phyloP scores from a whole-genome alignment of 164 flowering plant genomes.

The Piper betle region DNA sequence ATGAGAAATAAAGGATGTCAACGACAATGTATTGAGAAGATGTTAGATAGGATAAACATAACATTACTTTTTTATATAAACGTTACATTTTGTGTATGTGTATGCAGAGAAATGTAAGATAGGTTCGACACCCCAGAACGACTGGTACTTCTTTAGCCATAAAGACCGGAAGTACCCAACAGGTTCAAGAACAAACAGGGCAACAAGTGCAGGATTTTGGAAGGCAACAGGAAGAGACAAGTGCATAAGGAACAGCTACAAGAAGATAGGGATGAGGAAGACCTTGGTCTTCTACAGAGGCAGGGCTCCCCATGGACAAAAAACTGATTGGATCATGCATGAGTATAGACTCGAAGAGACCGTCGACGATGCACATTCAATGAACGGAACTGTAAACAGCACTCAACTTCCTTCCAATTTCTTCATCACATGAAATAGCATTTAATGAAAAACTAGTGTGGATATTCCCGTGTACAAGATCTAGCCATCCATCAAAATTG shows the following conservation, averaged over 20 bases:
- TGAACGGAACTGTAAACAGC: slow-evolving; percentile 7
- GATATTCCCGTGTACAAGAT: background rate
- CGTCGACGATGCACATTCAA: slow-evolving; percentile 34
- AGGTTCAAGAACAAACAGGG: slow-evolving; percentile 87
- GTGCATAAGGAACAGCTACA: slow-evolving; percentile 70
- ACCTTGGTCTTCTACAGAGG: slow-evolving; percentile 90
- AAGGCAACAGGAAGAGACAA: slow-evolving; percentile 96
- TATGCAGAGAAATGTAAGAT: slow-evolving; percentile 67
- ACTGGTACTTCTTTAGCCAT: slow-evolving; percentile 98
- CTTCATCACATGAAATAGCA: background rate
- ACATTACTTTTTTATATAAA: no score
- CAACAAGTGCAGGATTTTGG: slow-evolving; percentile 91
- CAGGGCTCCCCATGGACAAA: slow-evolving; percentile 93
- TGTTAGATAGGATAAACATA: no score
- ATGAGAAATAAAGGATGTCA: no score
- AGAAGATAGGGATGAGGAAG: slow-evolving; percentile 94
- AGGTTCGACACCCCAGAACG: slow-evolving; percentile 90
- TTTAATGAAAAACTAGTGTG: background rate
- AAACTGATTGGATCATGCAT: slow-evolving; percentile 98
- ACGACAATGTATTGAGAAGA: no score
- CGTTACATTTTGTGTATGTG: background rate
- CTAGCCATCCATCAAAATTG: background rate
- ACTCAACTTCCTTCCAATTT: slow-evolving; percentile 5
- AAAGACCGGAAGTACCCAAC: slow-evolving; percentile 95
- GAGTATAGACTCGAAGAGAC: slow-evolving; percentile 85